Conservation (phyloP, 306 rosid genomes). For the Pterocarpus macrocarpus region DNA sequence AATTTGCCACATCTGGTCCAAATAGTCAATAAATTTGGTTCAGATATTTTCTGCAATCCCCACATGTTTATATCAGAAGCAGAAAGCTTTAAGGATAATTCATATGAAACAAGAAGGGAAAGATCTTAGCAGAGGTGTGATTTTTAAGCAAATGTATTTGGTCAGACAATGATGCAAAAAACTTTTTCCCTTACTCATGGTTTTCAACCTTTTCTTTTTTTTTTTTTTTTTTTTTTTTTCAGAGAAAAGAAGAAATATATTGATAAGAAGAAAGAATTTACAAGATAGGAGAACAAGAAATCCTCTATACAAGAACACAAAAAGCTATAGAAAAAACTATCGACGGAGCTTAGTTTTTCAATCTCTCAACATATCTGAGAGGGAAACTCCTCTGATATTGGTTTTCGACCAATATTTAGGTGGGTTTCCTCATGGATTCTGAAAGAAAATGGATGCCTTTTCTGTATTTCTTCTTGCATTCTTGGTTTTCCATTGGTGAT, state of each 20-base stretch:
- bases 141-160: conserved; percentile 21
- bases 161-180: conserved; percentile 30
- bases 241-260: no score
- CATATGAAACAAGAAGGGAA: conserved; percentile 24
- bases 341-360: no score
- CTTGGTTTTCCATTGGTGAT: conserved; percentile 17
- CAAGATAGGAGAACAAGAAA: no score
- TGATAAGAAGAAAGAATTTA: no score
- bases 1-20: neutral
- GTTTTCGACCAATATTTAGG: conserved; percentile 14
- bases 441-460: conserved; percentile 9
- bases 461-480: conserved; percentile 16
- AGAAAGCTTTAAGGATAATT: conserved; percentile 8
- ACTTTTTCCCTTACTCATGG: conserved; percentile 2
- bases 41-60: conserved; percentile 2
- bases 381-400: neutral
- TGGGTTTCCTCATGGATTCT: conserved; percentile 16
- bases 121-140: conserved; percentile 22
- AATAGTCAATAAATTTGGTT: neutral
- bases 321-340: no score
- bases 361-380: no score
- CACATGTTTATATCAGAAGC: neutral
- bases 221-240: no score
- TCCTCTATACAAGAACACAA: no score
- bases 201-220: no score